Percentiles rank a stretch among this genome's conserved stretches.
Evolutionary conservation across 2,329 filamentous ascomycete genomes (phyloP).

Genomic region (Raffaelea albimanens): DNA sequence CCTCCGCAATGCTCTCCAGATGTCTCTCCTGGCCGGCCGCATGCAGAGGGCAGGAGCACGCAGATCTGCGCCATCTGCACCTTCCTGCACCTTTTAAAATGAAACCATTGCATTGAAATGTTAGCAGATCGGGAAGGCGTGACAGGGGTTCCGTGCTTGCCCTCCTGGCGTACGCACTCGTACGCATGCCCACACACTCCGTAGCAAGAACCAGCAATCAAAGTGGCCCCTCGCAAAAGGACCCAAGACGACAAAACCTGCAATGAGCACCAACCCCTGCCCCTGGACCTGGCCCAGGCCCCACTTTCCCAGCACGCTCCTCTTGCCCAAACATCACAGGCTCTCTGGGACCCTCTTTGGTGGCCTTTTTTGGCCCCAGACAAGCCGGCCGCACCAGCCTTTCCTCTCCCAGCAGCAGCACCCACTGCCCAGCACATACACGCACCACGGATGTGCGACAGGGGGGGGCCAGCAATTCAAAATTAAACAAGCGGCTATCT

Average conservation of each 20-base stretch:
- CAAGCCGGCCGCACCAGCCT: too few relatives aligned
- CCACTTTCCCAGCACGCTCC: too few relatives aligned
- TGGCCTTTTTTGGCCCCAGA: too few relatives aligned
- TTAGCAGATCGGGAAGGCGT: constrained; percentile 8
- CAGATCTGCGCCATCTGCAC: not conserved
- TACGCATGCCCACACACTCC: too few relatives aligned
- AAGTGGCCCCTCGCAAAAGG: not conserved
- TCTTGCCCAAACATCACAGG: not conserved
- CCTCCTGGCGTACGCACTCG: not conserved
- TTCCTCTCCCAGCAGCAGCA: not conserved
- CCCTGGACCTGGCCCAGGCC: too few relatives aligned
- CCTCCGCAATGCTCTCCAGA: too few relatives aligned
- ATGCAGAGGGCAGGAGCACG: too few relatives aligned
- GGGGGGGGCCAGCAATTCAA: not conserved
- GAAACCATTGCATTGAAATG: constrained; percentile 9
- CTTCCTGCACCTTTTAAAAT: constrained; percentile 1
- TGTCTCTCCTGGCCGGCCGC: too few relatives aligned
- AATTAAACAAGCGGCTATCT: not conserved
- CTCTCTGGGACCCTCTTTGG: not conserved
- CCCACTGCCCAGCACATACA: not conserved
- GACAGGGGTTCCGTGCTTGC: constrained; percentile 12
- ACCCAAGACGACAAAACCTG: not conserved
- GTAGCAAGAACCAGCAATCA: constrained; percentile 8
- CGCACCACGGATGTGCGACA: not conserved
- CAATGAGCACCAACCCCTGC: too few relatives aligned